Conservation (phyloP, 2,329 filamentous ascomycete genomes). For the Botrytis porri region DNA sequence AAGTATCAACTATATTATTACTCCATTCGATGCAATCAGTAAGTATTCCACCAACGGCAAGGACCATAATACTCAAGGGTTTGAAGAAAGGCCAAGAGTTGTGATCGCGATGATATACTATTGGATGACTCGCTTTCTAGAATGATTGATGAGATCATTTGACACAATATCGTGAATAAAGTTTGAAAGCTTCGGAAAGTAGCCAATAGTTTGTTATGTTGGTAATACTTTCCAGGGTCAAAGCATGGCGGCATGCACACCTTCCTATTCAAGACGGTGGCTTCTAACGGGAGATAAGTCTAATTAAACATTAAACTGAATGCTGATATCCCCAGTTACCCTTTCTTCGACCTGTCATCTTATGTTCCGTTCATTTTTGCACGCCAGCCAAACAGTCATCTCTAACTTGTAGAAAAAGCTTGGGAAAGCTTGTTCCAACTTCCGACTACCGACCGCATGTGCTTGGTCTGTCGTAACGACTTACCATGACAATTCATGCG, state of each 20-base stretch:
- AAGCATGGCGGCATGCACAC: background rate
- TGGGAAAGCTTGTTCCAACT: conserved; percentile 11
- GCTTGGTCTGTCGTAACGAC: background rate
- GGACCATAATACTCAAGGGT: background rate
- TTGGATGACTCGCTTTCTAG: background rate
- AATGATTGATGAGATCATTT: background rate
- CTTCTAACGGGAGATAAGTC: background rate
- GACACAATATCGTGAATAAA: background rate
- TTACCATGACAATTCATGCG: background rate
- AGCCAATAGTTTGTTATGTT: background rate
- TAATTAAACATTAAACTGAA: background rate
- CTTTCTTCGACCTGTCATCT: background rate
- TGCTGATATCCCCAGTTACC: background rate
- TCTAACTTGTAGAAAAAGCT: background rate
- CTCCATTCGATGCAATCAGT: background rate
- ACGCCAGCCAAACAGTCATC: background rate
- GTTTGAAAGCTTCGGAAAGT: background rate
- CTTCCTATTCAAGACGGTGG: conserved; percentile 4
- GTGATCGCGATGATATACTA: background rate
- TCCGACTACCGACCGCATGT: background rate
- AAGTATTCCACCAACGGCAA: conserved; percentile 1
- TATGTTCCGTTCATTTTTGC: background rate
- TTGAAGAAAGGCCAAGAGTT: background rate
- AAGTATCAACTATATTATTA: background rate
- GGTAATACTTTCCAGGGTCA: background rate